Base-by-base conservation (phyloP, 148 eudicot species). In the Arbutus unedo region DNA sequence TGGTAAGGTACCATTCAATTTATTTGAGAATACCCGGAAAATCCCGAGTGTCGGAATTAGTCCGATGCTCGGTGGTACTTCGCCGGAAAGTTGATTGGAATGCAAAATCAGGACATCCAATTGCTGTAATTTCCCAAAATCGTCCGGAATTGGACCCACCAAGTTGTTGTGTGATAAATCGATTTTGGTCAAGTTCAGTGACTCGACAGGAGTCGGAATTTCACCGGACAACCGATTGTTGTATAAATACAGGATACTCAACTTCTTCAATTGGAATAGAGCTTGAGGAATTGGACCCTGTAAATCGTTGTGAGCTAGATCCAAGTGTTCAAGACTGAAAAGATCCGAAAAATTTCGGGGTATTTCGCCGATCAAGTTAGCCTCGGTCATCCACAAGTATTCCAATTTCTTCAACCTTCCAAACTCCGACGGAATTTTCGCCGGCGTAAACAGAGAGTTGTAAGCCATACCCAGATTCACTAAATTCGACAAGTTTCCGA, bases 271-370 rank as follows among this genome's bases (percentile, higher is more conserved):
- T 86, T 81, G 78, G 83, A 95, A 91, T 86, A 95, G 55, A 45
- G 87, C 93, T 18, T 71, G 25, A 14, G 98, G 98, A 9, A 95
- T 91, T 23, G 73, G 84, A 38, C 95, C 98, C 31, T 51, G 72
- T 16, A 95, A 80, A 14, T 75, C 11, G 78, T 95, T 95, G 2
- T 0, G 25, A 41, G 77, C 49, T 68, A 95, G 84, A 84, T 95
- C 98, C 83, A 95, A 50, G 2, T 76, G 74, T 74, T 78, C 89
- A 47, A 95, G 87, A 43, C 88, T 90, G 7, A 87, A 25, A 5
- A 95, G 41, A 79, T 79, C 83, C 19, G 73, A 51, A 50, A 93
- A 90, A 23, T 84, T 91, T 4, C 66, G 71, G 16, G 98, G 96
- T 41, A 95, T 88, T 73, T 84, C 78, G 11, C 96, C 98, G 15